Base-by-base conservation (phyloP, 2,329 filamentous ascomycete species). In the Fusarium vanettenii region DNA sequence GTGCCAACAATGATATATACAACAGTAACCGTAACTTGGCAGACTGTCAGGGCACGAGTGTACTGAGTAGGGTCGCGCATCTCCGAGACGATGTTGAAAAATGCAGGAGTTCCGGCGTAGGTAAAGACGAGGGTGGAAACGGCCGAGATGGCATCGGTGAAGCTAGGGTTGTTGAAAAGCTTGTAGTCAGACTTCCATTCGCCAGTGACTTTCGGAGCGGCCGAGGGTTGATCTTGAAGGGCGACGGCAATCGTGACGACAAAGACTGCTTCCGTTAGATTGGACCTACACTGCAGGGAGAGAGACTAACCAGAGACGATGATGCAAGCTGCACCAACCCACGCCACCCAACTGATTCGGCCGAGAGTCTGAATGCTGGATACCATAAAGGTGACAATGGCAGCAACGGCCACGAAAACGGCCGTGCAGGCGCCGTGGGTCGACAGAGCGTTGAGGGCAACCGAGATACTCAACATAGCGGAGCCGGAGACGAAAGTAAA, bases 391-490 rank as follows among this genome's bases (percentile, higher is more conserved):
- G 63, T 66, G 9, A 75, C 52, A 10, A 79, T 59, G 29, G 76
- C 76, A 27, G 81, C 80, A 5, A 84, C 77, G 7, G 78, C 82
- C 11, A 84, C 81, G 56, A 85, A 85, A 39, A 82, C 73, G 5
- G 83, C 82, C 8, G 84, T 85, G 72, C 83, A 85, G 18, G 77
- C 68, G 5, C 73, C 84, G 66, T 85, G 83, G 0, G 74, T 68
- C 0, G 83, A 85, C 1, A 85, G 67, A 4, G 84, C 79, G 67
- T 86, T 86, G 11, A 86, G 70, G 1, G 73, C 81, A 22, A 84
- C 85, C 0, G 83, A 85, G 18, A 81, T 72, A 13, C 84, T 78
- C 9, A 73, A 45, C 68, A 73, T 73, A 16, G 56, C 64, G 1
- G 71, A 73, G 35, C 64, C 64, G n/a, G 50, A 55, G 11, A 59